phyloP scores from a whole-genome alignment of 2,329 filamentous ascomycete genomes.

The Geosmithia flava region DNA sequence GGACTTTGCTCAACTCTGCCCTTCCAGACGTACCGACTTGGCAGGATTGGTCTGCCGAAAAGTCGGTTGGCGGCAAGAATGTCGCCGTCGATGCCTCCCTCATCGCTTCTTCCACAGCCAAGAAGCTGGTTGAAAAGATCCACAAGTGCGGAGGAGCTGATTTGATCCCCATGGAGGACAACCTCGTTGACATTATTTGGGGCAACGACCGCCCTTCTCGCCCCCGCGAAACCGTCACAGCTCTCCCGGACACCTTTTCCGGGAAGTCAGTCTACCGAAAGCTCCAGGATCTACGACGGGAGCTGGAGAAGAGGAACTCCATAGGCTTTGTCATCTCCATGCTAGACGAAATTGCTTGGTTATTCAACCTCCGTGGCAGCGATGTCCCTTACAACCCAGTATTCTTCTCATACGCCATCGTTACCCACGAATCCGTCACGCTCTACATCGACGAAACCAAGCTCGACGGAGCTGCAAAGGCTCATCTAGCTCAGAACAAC shows the following conservation, averaged over 20 bases:
- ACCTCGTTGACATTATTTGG: conserved; percentile 91
- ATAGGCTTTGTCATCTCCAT: conserved; percentile 83
- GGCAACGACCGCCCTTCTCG: conserved; percentile 57
- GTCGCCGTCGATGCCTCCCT: conserved; percentile 88
- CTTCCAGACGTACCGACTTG: conserved; percentile 90
- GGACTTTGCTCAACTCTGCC: conserved; percentile 84
- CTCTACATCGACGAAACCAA: conserved; percentile 80
- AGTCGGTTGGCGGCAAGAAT: conserved; percentile 73
- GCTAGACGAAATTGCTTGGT: conserved; percentile 94
- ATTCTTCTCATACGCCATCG: conserved; percentile 90
- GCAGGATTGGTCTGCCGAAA: conserved; percentile 89
- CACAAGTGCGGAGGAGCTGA: conserved; percentile 73
- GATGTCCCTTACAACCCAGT: conserved; percentile 98
- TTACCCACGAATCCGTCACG: conserved; percentile 65
- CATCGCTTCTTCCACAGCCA: conserved; percentile 51
- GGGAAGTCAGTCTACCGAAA: conserved; percentile 78
- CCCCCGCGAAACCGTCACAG: conserved; percentile 63
- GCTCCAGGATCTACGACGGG: conserved; percentile 75
- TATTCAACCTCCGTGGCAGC: conserved; percentile 92
- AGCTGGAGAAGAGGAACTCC: conserved; percentile 80
- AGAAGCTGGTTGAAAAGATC: conserved; percentile 74
- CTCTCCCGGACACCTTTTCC: conserved; percentile 60
- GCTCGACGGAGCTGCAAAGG: conserved; percentile 53
- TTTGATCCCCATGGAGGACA: conserved; percentile 63
- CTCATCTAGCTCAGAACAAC: conserved; percentile 56